Base-by-base conservation (phyloP, 192 early-diverging fungal species). In the Paraglomus brasilianum region DNA sequence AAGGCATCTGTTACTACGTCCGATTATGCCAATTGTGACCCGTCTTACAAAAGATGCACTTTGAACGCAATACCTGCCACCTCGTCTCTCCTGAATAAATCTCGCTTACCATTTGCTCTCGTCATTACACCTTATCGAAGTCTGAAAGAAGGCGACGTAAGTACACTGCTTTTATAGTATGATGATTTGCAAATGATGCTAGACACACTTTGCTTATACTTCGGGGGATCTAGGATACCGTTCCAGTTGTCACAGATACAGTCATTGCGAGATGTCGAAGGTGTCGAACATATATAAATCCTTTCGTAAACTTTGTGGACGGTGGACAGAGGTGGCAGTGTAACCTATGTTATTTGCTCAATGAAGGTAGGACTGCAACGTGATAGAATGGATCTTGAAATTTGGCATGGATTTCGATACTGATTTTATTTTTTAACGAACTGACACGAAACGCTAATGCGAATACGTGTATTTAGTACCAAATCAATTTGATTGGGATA, bases 261-360 rank as follows among this genome's bases (percentile, higher is more conserved):
- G 86, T 89, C 52, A 96, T 98, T 80, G 92, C 95, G 62, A 87
- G 96, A 39, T 98, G 96, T 79, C 83, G 95, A 39, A 81, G 95
- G 22, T 98, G 96, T 79, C 83, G 96, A 66, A 91, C 93, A 4
- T 98, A 98, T 71, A 94, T 98, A 75, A 97, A 98, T 66, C 96
- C 96, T 22, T 98, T 91, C 78, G 91, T 98, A 7, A 88, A 87
- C 48, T 98, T 97, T 84, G 88, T 93, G 0, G 96, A 98, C 66
- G 93, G 96, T 52, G 96, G 95, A 9, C 90, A 93, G 46, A 85
- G 93, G 44, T 98, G 96, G 96, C 91, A 90, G 76, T 98, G 96
- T 77, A 96, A 96, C 75, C 81, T 97, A 82, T 98, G 96, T 77
- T 90, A 87, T 66, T 80, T 95, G 17, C 85, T 86, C 72, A 98